Evolutionary conservation across 345 rosid genomes (phyloP).

Genomic region (Gossypium raimondii): DNA sequence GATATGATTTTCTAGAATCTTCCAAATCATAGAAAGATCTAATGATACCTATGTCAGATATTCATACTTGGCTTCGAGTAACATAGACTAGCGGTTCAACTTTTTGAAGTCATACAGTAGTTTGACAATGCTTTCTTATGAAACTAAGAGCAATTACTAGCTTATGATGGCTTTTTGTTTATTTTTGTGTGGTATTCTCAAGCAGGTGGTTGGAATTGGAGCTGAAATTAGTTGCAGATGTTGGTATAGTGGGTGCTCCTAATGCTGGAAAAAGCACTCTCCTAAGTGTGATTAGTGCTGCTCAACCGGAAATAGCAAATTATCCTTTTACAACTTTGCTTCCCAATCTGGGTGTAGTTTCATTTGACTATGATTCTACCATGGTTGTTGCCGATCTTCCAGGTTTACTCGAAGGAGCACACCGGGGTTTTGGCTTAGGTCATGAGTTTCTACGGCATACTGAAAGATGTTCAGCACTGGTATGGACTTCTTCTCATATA

Average conservation of each 20-base stretch:
- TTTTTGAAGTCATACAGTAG: not conserved
- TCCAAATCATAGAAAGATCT: no score
- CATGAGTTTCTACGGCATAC: slow-evolving; percentile 87
- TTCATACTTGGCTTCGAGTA: no score
- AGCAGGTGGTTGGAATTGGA: slow-evolving; percentile 96
- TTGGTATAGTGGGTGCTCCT: slow-evolving; percentile 91
- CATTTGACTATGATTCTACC: slow-evolving; percentile 82
- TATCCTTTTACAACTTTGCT: slow-evolving; percentile 91
- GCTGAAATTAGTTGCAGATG: slow-evolving; percentile 83
- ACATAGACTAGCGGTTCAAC: not conserved
- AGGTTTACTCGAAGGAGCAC: slow-evolving; percentile 97
- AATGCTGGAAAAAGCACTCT: slow-evolving; percentile 96
- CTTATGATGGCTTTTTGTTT: not conserved
- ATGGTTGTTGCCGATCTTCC: slow-evolving; percentile 96
- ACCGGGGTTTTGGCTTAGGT: slow-evolving; percentile 88
- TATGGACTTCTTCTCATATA: slow-evolving; percentile 30
- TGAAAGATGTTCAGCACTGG: slow-evolving; percentile 95
- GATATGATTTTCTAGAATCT: no score
- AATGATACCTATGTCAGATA: no score
- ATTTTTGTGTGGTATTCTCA: slow-evolving; percentile 18
- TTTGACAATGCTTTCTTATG: not conserved
- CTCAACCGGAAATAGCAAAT: slow-evolving; percentile 81
- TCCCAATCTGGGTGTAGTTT: slow-evolving; percentile 94
- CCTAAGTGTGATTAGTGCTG: slow-evolving; percentile 83
- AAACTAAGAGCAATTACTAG: not conserved